phyloP scores from a whole-genome alignment of 2,329 filamentous ascomycete genomes.

The Monilinia laxa region DNA sequence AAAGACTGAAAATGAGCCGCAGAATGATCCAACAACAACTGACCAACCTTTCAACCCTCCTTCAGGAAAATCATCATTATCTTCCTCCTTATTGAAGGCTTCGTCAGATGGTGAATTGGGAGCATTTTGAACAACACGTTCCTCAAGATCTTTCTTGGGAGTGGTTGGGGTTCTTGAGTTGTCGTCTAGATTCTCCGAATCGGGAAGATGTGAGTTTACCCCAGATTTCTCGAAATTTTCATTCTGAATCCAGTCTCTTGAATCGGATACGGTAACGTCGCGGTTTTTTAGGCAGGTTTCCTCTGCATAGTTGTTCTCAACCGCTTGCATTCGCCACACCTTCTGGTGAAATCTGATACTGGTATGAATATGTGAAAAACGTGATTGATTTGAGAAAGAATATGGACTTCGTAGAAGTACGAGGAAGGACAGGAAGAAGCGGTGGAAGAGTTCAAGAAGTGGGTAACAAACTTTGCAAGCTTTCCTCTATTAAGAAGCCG shows the following conservation, averaged over 20 bases:
- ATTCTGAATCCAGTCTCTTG: constrained; percentile 6
- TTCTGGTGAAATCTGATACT: constrained; percentile 12
- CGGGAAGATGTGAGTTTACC: neutral
- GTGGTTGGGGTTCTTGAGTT: neutral
- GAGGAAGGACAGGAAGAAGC: neutral
- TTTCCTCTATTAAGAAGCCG: neutral
- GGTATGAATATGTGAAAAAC: neutral
- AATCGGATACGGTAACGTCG: constrained; percentile 9
- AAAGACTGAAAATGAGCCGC: constrained; percentile 59
- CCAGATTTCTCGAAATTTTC: constrained; percentile 7
- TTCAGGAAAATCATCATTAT: constrained; percentile 57
- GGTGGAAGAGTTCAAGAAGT: constrained; percentile 6
- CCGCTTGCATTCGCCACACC: constrained; percentile 21
- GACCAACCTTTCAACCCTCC: constrained; percentile 63
- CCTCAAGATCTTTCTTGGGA: constrained; percentile 20
- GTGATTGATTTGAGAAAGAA: neutral
- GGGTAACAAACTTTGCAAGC: constrained; percentile 5
- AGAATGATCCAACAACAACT: constrained; percentile 65
- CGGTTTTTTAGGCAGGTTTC: constrained; percentile 25
- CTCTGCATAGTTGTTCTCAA: constrained; percentile 21
- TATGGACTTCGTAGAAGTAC: neutral
- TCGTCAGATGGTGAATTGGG: constrained; percentile 25
- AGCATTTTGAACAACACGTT: constrained; percentile 23
- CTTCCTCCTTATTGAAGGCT: constrained; percentile 27
- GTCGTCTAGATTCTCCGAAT: neutral